Conservation (phyloP, 306 rosid species). For the Vigna radiata region DNA sequence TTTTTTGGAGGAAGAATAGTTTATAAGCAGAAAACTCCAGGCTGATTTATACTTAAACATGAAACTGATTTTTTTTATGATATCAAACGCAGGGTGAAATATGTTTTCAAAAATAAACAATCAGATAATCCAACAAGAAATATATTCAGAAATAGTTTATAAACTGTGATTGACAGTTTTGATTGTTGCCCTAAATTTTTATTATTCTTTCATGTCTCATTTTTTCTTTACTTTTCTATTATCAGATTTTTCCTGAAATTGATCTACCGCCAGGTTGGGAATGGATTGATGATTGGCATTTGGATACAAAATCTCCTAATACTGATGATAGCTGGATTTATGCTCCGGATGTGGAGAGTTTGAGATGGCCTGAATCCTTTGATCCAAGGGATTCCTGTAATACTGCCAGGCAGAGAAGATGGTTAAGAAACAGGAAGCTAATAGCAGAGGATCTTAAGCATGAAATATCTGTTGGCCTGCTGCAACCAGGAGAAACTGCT, state of each 20-base stretch:
- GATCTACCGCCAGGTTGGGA: conserved; percentile 82
- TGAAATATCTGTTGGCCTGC: conserved; percentile 69
- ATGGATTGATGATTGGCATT: conserved; percentile 94
- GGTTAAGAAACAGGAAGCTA: conserved; percentile 78
- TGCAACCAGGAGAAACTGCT: conserved; percentile 82
- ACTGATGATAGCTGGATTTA: conserved; percentile 82
- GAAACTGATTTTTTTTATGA: background rate
- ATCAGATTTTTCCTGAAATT: conserved; percentile 58
- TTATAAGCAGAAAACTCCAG: background rate
- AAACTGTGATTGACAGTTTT: conserved; percentile 7
- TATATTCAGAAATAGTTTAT: background rate
- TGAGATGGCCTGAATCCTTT: conserved; percentile 79
- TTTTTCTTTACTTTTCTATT: conserved; percentile 1
- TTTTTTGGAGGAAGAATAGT: background rate
- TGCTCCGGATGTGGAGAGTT: conserved; percentile 74
- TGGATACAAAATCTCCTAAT: conserved; percentile 64
- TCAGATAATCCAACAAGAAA: conserved; percentile 20
- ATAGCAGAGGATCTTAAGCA: conserved; percentile 49
- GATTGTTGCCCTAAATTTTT: conserved; percentile 20
- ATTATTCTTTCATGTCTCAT: conserved; percentile 22
- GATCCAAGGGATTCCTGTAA: conserved; percentile 56
- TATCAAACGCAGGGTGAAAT: background rate
- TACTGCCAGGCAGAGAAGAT: conserved; percentile 81
- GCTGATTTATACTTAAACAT: background rate
- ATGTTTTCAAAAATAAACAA: conserved; percentile 1